These are phyloP conservation scores for Paradendryphiella salina DNA, from an alignment of 2,329 filamentous ascomycete genomes.

Conservation along the genomic window DNA sequence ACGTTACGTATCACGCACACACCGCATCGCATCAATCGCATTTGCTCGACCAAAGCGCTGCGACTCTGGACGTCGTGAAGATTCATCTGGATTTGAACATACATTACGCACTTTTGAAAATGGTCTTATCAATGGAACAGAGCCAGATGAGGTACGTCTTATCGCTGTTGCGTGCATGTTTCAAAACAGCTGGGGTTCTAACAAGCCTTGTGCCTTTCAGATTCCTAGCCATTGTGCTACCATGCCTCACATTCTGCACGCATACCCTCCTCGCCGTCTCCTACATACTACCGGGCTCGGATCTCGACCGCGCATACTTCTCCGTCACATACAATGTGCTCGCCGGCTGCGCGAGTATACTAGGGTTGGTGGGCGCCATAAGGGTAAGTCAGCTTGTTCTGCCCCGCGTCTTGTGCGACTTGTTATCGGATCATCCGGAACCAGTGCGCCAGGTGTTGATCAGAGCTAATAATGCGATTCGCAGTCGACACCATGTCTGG, in stretches of 20 bases:
- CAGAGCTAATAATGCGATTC: constrained; percentile 17
- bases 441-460: background rate
- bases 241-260: constrained; percentile 32
- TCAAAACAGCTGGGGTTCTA: background rate
- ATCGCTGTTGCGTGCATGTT: background rate
- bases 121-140: constrained; percentile 9
- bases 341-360: constrained; percentile 46
- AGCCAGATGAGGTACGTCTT: constrained; percentile 14
- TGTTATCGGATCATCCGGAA: background rate
- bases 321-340: constrained; percentile 48
- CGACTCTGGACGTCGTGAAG: background rate
- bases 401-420: background rate
- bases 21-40: background rate
- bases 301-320: constrained; percentile 37
- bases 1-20: no score
- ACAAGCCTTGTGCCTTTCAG: constrained; percentile 15
- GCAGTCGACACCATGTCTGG: constrained; percentile 29
- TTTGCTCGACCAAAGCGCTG: background rate
- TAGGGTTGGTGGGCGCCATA: constrained; percentile 51
- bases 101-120: background rate
- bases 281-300: constrained; percentile 24
- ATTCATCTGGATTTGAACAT: background rate
- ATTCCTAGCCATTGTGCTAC: constrained; percentile 35
- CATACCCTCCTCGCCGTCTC: constrained; percentile 33
- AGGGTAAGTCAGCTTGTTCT: constrained; percentile 40